Percentiles rank a stretch among this genome's conserved stretches.
These are phyloP conservation scores for Physcomitrellopsis africana DNA, from an alignment of 225 moss, liverwort and hornwort species.

Conservation along the genomic window DNA sequence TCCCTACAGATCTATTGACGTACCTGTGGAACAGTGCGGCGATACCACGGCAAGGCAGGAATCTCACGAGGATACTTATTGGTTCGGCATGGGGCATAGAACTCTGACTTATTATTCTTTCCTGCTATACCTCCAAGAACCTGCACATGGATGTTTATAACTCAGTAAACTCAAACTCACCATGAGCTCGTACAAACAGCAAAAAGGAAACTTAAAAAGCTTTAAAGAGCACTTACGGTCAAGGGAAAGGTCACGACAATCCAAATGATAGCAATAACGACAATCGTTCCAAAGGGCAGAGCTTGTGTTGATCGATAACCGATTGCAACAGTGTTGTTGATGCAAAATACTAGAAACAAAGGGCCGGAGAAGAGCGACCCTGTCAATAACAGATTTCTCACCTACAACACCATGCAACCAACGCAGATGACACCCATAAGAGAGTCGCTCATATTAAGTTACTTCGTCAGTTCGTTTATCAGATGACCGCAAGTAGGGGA, in stretches of 20 bases:
- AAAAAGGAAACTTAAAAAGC: not conserved
- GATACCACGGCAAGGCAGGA: constrained; percentile 92
- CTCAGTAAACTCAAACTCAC: constrained; percentile 12
- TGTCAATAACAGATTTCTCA: constrained; percentile 86
- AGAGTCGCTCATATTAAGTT: constrained; percentile 4
- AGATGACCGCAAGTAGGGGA: not conserved
- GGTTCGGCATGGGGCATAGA: constrained; percentile 97
- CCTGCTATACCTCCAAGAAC: constrained; percentile 97
- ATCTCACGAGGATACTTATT: constrained; percentile 98
- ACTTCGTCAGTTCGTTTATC: constrained; percentile 8
- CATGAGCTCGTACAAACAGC: not conserved
- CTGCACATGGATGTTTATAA: constrained; percentile 44
- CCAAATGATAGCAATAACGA: constrained; percentile 95
- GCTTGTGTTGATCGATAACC: constrained; percentile 92
- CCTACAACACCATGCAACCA: constrained; percentile 50
- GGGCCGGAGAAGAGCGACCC: constrained; percentile 93
- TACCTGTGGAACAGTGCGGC: constrained; percentile 86
- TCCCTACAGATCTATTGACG: not conserved
- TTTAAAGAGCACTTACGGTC: constrained; percentile 62
- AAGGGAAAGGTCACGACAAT: constrained; percentile 94
- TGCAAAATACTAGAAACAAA: constrained; percentile 89
- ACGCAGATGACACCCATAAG: constrained; percentile 6
- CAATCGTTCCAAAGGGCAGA: constrained; percentile 93
- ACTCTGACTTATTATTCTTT: constrained; percentile 89
- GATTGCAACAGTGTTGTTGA: constrained; percentile 98